Evolutionary conservation across 148 eudicot genomes (phyloP).

Genomic region (Rhododendron kiyosumense): DNA sequence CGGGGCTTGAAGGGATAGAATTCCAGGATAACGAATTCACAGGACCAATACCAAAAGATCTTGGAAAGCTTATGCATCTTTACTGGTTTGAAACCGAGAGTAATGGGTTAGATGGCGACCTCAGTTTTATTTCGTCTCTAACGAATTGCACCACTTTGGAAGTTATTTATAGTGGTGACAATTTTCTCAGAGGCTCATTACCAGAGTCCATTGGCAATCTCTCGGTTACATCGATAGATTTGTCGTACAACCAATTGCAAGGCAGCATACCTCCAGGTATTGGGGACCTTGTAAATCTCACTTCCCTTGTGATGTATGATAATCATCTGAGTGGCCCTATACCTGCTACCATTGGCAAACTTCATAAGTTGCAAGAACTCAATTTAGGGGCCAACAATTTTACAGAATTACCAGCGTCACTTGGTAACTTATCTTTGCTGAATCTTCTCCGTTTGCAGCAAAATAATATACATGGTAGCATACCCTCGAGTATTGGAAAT

Average conservation of each 20-base stretch:
- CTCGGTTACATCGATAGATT: not conserved
- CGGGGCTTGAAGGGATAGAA: not conserved
- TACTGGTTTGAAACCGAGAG: not conserved
- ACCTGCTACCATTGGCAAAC: not conserved
- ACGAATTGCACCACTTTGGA: not conserved
- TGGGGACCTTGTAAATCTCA: not conserved
- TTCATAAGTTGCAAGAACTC: not conserved
- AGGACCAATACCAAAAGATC: conserved; percentile 4
- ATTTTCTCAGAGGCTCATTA: not conserved
- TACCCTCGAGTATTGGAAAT: conserved; percentile 14
- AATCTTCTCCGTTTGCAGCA: not conserved
- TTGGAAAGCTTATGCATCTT: not conserved
- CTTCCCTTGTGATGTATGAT: not conserved
- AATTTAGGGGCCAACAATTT: not conserved
- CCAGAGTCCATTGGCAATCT: not conserved
- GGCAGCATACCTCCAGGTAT: not conserved
- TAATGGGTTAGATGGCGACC: not conserved
- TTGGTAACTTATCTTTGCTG: conserved; percentile 6
- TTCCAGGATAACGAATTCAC: not conserved
- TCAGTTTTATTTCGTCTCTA: conserved; percentile 4
- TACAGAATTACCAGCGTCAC: not conserved
- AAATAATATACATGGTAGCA: not conserved
- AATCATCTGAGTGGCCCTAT: not conserved
- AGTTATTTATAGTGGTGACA: not conserved
- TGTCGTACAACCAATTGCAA: not conserved